Evolutionary conservation across 2,329 filamentous ascomycete genomes (phyloP).

Genomic region (Curvularia eragrostidis): DNA sequence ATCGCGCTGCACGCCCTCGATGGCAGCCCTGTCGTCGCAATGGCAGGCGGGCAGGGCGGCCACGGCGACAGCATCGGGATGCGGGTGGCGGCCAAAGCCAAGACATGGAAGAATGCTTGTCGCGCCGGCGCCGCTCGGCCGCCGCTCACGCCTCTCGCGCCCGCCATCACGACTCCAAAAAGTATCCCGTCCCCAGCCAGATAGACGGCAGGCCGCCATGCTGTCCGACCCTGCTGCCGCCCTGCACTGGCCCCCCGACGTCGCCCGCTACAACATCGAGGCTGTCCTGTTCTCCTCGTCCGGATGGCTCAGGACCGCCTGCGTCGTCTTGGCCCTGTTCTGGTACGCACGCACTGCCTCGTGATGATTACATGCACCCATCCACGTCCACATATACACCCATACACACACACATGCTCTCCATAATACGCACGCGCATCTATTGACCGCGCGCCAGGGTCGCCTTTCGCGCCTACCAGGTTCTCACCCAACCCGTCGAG

Average conservation of each 20-base stretch:
- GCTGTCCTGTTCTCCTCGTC: conserved; percentile 44
- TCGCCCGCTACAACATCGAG: conserved; percentile 48
- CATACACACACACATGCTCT: background rate
- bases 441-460: conserved; percentile 63
- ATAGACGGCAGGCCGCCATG: conserved; percentile 27
- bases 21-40: too few species aligned
- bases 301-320: conserved; percentile 46
- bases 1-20: too few species aligned
- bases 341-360: conserved; percentile 31
- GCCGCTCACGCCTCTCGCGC: background rate
- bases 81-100: conserved; percentile 10
- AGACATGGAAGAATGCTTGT: conserved; percentile 18
- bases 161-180: background rate
- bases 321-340: conserved; percentile 45
- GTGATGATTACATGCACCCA: background rate
- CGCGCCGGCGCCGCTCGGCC: conserved; percentile 1
- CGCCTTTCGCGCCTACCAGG: conserved; percentile 83
- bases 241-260: conserved; percentile 45
- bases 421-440: background rate
- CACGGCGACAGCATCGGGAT: too few species aligned
- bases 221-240: conserved; percentile 41
- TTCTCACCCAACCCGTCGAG: conserved; percentile 87
- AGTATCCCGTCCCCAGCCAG: background rate
- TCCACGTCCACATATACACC: background rate
- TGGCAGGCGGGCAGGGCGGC: too few species aligned